Percentiles rank a stretch among this genome's conserved stretches.
phyloP scores from a whole-genome alignment of 2,329 filamentous ascomycete genomes.

The Plectosphaerella cucumerina region DNA sequence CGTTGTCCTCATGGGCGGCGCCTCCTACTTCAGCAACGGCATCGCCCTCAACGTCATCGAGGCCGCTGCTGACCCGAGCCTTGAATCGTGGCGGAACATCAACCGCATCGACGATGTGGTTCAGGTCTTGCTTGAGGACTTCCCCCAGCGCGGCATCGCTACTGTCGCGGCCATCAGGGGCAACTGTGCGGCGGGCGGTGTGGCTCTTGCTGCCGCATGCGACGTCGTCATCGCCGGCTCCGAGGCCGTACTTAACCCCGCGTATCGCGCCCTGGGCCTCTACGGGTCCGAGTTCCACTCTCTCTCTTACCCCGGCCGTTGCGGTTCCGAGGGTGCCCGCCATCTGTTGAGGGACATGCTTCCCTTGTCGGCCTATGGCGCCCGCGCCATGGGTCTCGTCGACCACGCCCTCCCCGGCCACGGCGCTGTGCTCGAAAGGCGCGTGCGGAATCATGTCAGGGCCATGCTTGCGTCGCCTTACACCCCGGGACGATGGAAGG shows the following conservation, averaged over 20 bases:
- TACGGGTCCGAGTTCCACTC: conserved; percentile 37
- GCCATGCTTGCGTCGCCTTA: conserved; percentile 18
- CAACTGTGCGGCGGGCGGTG: conserved; percentile 37
- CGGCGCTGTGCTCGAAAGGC: conserved; percentile 25
- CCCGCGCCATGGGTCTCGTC: conserved; percentile 30
- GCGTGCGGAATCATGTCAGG: conserved; percentile 27
- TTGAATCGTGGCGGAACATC: conserved; percentile 38
- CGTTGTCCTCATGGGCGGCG: conserved; percentile 33
- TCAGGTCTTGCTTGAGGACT: conserved; percentile 29
- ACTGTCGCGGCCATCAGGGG: conserved; percentile 34
- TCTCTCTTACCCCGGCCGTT: conserved; percentile 31
- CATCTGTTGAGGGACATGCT: conserved; percentile 29
- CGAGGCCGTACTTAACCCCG: conserved; percentile 35
- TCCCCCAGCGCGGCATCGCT: conserved; percentile 26
- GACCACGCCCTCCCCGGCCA: conserved; percentile 31
- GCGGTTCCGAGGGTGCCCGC: conserved; percentile 23
- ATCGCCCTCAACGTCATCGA: conserved; percentile 40
- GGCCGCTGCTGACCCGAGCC: conserved; percentile 26
- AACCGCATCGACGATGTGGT: conserved; percentile 38
- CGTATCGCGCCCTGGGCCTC: conserved; percentile 30
- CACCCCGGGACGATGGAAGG: conserved; percentile 25
- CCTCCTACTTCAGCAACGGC: conserved; percentile 36
- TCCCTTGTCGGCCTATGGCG: conserved; percentile 31
- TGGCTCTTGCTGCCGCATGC: conserved; percentile 33
- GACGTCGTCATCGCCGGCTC: conserved; percentile 30